phyloP scores from a whole-genome alignment of 2,329 filamentous ascomycete genomes.

The Chalaropsis ovoidea region DNA sequence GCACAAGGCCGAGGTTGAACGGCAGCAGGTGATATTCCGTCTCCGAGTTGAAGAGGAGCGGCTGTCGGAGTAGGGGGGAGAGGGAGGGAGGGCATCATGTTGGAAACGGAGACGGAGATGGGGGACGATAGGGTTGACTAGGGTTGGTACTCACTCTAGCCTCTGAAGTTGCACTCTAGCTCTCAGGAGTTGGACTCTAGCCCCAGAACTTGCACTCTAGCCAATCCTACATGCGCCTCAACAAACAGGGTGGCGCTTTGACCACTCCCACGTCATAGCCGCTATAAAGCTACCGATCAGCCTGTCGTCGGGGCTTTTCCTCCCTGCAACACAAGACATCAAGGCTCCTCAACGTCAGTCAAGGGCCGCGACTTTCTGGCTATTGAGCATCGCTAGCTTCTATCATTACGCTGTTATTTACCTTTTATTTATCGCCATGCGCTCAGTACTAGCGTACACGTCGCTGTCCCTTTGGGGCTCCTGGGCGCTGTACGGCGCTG shows the following conservation, averaged over 20 bases:
- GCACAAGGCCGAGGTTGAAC: constrained; percentile 9
- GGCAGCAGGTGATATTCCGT: background rate
- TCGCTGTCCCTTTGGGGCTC: constrained; percentile 28
- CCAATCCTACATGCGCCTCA: background rate
- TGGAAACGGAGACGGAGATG: too few species aligned
- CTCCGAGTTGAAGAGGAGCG: constrained; percentile 7
- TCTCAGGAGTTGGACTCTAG: background rate
- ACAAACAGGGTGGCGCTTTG: background rate
- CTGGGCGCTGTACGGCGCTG: constrained; percentile 30
- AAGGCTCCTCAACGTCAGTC: background rate
- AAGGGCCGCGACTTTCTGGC: background rate
- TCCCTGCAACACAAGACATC: constrained; percentile 6
- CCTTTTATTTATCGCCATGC: constrained; percentile 8
- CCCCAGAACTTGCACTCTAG: background rate
- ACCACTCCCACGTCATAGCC: constrained; percentile 12
- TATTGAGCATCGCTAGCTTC: constrained; percentile 1
- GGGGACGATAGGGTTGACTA: background rate
- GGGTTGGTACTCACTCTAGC: too few species aligned
- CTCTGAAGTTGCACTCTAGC: constrained; percentile 3
- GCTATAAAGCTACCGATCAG: background rate
- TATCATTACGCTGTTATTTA: background rate
- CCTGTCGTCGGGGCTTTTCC: background rate
- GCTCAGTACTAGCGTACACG: constrained; percentile 8
- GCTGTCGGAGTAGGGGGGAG: background rate
- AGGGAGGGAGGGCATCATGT: background rate